phyloP scores from a whole-genome alignment of 495 filamentous ascomycete genomes.

The Barbatosphaeria neglecta region DNA sequence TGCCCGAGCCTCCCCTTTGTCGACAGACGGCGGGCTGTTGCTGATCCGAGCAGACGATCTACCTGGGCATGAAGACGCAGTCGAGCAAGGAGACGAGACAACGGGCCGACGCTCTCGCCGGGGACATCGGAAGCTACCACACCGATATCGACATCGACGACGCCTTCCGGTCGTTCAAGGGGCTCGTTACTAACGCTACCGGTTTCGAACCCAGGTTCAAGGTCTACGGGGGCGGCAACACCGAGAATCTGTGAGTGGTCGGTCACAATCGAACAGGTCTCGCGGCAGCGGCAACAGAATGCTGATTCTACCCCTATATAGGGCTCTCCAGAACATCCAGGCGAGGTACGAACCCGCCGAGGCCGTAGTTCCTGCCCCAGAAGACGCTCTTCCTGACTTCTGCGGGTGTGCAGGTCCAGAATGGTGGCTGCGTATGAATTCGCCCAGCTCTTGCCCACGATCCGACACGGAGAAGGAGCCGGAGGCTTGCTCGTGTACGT shows the following conservation, averaged over 20 bases:
- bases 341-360: constrained; percentile 21
- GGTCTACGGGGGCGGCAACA: constrained; percentile 47
- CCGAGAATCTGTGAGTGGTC: constrained; percentile 35
- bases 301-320: constrained; percentile 20
- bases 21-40: constrained; percentile 8
- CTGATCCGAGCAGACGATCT: constrained; percentile 43
- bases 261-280: too few relatives aligned
- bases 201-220: constrained; percentile 48
- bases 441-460: constrained; percentile 52
- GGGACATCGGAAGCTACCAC: constrained; percentile 64
- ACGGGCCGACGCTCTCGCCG: constrained; percentile 55
- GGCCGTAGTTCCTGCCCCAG: not conserved
- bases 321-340: constrained; percentile 70
- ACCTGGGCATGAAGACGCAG: constrained; percentile 72
- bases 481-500: constrained; percentile 31
- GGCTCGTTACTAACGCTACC: constrained; percentile 17
- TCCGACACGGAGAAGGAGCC: constrained; percentile 22
- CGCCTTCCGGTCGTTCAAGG: constrained; percentile 31
- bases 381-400: not conserved
- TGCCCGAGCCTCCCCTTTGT: not conserved
- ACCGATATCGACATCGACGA: constrained; percentile 67
- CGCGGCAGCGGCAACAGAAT: too few relatives aligned
- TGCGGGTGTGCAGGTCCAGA: constrained; percentile 33
- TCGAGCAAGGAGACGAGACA: constrained; percentile 58
- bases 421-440: constrained; percentile 78